Conservation (phyloP, 1,139 yeast species). For the Pichia sp. region DNA sequence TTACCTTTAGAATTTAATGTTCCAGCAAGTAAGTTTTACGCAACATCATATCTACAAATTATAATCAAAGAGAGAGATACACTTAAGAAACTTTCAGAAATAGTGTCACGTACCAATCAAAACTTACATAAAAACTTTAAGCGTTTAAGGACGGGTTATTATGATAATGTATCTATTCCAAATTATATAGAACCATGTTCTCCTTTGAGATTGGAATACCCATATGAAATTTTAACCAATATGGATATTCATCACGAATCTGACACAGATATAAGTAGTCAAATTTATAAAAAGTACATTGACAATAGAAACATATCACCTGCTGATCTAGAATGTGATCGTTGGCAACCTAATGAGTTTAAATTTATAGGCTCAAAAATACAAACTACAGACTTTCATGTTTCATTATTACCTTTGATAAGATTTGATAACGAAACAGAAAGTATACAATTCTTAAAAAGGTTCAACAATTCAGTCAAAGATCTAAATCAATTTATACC, state of each 20-base stretch:
- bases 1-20: slow-evolving; percentile 9
- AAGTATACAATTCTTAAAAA: not conserved
- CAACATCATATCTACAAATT: slow-evolving; percentile 5
- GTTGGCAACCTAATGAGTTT: slow-evolving; percentile 11
- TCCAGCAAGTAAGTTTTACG: slow-evolving; percentile 1
- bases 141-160: slow-evolving; percentile 9
- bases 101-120: slow-evolving; percentile 6
- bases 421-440: slow-evolving; percentile 10
- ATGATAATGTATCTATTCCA: slow-evolving; percentile 1
- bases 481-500: not conserved
- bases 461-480: not conserved
- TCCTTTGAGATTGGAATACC: slow-evolving; percentile 17
- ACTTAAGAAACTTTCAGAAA: slow-evolving; percentile 2
- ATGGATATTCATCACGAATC: slow-evolving; percentile 5
- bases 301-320: slow-evolving; percentile 19
- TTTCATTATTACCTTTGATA: slow-evolving; percentile 25
- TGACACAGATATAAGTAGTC: not conserved
- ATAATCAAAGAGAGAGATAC: not conserved
- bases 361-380: slow-evolving; percentile 6
- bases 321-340: slow-evolving; percentile 13
- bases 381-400: slow-evolving; percentile 18
- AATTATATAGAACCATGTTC: not conserved
- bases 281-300: slow-evolving; percentile 4
- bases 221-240: slow-evolving; percentile 19
- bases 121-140: not conserved